Evolutionary conservation across 192 early-diverging fungal species (phyloP), one percentile per base, ranked within the genome.

Genomic region (Funneliformis geosporum): DNA sequence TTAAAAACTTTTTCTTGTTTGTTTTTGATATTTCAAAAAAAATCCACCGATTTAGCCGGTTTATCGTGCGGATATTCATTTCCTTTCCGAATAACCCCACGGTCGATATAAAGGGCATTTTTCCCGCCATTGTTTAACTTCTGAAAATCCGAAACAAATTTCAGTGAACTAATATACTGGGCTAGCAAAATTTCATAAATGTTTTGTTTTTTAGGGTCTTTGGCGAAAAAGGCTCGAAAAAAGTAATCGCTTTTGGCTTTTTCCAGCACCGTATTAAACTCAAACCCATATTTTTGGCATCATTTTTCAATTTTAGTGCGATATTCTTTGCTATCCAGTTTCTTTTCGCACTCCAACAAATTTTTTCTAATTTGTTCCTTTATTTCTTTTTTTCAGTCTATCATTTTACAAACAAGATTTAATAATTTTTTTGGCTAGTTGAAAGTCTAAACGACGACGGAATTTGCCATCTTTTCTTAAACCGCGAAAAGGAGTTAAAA

Each of bases 381-480:
- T 7, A 61, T 61, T 61, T 61, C 60, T 61, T 61, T 61, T 61
- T 61, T 8, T 43, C 42, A 43, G 42, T 43, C 60, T 61, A 61
- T 61, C 60, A 61, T 61, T 43, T 61, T 61, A 61, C 25, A 61
- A 23, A 61, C 60, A 61, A 61, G 60, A 61, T 61, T 61, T 25
- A 61, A 61, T 61, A 61, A 61, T 61, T 61, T 61, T 9, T 61
- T 11, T 23, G 3, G 60, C 60, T 61, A 61, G 11, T 61, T 61
- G 60, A 61, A 61, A 61, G 9, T 61, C 60, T 61, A 61, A 61
- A 61, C 60, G 60, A n/a, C n/a, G 3, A 5, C 21, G 60, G 16
- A 25, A 43, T 43, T 43, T 43, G 4, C 42, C 42, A 61, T 23
- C 21, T 61, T 61, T 61, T 11, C 25, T 2, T 23, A n/a, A 61